phyloP scores from a whole-genome alignment of 495 filamentous ascomycete genomes.

The Antarctomyces pellizariae region DNA sequence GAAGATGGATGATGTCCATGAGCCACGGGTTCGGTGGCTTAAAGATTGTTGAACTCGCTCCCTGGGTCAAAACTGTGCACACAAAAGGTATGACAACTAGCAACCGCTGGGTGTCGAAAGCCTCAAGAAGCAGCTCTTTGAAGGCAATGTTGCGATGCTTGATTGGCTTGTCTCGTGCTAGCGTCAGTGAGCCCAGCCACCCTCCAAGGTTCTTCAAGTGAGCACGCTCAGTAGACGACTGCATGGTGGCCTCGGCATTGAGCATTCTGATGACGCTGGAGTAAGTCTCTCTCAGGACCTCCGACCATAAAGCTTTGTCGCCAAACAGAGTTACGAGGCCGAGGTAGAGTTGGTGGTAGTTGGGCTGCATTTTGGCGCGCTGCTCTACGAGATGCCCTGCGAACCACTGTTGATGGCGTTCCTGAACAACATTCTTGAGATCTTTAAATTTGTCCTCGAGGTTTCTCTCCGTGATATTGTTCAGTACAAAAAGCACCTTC shows the following conservation, averaged over 20 bases:
- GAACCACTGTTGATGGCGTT: conserved; percentile 84
- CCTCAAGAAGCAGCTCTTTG: conserved; percentile 83
- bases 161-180: conserved; percentile 87
- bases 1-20: conserved; percentile 72
- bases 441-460: conserved; percentile 60
- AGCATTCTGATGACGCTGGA: conserved; percentile 61
- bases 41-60: conserved; percentile 68
- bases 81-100: conserved; percentile 87
- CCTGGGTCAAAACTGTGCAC: conserved; percentile 78
- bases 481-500: conserved; percentile 84
- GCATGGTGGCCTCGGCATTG: conserved; percentile 67
- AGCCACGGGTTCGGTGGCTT: conserved; percentile 90
- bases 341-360: conserved; percentile 81
- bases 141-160: conserved; percentile 94
- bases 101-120: conserved; percentile 68
- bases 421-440: conserved; percentile 50
- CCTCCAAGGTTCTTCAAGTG: conserved; percentile 78
- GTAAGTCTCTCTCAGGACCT: conserved; percentile 87
- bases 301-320: conserved; percentile 53
- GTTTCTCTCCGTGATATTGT: conserved; percentile 83
- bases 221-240: conserved; percentile 52
- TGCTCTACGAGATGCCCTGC: conserved; percentile 88
- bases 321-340: conserved; percentile 68
- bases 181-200: conserved; percentile 84
- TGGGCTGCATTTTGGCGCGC: conserved; percentile 87